These are phyloP conservation scores for Clarireedia hainanense DNA, from an alignment of 2,329 filamentous ascomycete genomes.

Conservation along the genomic window DNA sequence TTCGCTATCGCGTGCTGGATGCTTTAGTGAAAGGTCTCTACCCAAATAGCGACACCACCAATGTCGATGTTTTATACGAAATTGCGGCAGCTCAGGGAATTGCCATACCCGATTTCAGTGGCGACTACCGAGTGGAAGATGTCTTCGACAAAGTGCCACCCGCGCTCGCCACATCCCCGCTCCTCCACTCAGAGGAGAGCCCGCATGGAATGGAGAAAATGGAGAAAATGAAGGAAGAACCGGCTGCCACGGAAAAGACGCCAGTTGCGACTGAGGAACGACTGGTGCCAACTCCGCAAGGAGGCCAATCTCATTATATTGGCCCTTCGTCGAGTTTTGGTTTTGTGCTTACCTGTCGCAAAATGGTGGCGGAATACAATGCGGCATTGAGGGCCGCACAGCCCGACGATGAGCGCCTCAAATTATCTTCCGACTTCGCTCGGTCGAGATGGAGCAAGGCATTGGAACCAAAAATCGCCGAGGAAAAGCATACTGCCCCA, in stretches of 20 bases:
- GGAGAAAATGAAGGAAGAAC: neutral
- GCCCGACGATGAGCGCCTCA: slow-evolving; percentile 21
- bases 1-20: slow-evolving; percentile 36
- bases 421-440: slow-evolving; percentile 23
- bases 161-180: slow-evolving; percentile 13
- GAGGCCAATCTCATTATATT: slow-evolving; percentile 26
- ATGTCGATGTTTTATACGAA: slow-evolving; percentile 33
- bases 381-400: slow-evolving; percentile 16
- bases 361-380: slow-evolving; percentile 27
- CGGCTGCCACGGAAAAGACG: slow-evolving; percentile 2
- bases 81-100: slow-evolving; percentile 34
- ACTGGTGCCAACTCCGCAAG: slow-evolving; percentile 22
- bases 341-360: slow-evolving; percentile 25
- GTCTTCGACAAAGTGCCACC: slow-evolving; percentile 20
- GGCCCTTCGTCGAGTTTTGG: slow-evolving; percentile 27
- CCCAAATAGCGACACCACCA: slow-evolving; percentile 32
- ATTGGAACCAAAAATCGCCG: slow-evolving; percentile 22
- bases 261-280: slow-evolving; percentile 19
- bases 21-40: slow-evolving; percentile 35
- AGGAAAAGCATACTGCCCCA: slow-evolving; percentile 14
- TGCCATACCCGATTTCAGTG: slow-evolving; percentile 30
- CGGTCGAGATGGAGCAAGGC: slow-evolving; percentile 26
- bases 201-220: neutral
- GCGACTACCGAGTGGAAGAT: slow-evolving; percentile 19
- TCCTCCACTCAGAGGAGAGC: slow-evolving; percentile 10